Conservation (phyloP, 371 early-diverging fungal species). For the Cokeromyces recurvatus region DNA sequence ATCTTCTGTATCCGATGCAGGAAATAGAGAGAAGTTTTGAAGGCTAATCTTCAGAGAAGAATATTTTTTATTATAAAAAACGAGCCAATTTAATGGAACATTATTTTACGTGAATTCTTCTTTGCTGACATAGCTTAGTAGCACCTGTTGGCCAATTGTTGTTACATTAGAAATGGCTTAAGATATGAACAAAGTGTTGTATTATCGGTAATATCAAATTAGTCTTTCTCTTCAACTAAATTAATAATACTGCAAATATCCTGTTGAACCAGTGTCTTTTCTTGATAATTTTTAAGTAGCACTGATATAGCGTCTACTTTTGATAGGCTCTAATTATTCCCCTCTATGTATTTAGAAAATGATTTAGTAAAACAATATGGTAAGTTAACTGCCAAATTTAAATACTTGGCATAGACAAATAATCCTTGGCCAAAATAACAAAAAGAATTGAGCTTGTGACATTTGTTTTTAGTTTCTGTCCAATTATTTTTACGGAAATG, state of each 20-base stretch:
- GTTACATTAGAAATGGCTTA: background rate
- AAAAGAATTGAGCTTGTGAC: too few species aligned
- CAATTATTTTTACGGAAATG: too few species aligned
- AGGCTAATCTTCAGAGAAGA: slow-evolving; percentile 5
- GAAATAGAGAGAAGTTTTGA: slow-evolving; percentile 4
- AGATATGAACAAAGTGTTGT: too few species aligned
- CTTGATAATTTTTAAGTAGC: slow-evolving; percentile 2
- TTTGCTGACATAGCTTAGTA: background rate
- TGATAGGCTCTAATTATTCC: slow-evolving; percentile 2
- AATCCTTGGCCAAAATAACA: too few species aligned
- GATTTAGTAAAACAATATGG: background rate
- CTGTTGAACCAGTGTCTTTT: slow-evolving; percentile 1
- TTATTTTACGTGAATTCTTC: slow-evolving; percentile 3
- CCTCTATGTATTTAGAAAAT: background rate
- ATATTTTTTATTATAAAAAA: slow-evolving; percentile 1
- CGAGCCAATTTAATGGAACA: background rate
- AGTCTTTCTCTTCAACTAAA: slow-evolving; percentile 6
- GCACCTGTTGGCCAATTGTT: slow-evolving; percentile 7
- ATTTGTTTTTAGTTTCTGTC: too few species aligned
- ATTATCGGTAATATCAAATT: slow-evolving; percentile 4
- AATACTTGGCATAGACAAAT: too few species aligned
- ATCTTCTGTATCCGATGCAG: slow-evolving; percentile 6
- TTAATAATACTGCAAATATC: slow-evolving; percentile 6
- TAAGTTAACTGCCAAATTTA: too few species aligned
- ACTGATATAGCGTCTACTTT: background rate